Evolutionary conservation across 78 protist species (phyloP).

Genomic region (Tieghemostelium lacteum): DNA sequence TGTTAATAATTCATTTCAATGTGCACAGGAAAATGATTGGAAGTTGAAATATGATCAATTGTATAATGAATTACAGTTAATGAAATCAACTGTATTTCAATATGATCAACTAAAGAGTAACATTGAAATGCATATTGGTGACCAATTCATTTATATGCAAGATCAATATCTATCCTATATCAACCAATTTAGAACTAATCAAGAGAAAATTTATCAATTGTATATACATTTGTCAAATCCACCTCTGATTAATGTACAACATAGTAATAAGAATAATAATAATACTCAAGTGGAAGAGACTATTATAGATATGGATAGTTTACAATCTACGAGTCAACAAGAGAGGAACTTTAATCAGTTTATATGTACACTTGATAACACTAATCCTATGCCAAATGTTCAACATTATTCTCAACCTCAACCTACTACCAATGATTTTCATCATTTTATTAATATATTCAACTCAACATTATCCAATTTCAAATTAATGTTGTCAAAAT

Average conservation of each 20-base stretch:
- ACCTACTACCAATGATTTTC: background rate
- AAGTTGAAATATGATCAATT: too few relatives aligned
- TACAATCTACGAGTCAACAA: background rate
- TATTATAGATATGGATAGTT: background rate
- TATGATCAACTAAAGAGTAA: background rate
- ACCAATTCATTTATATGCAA: background rate
- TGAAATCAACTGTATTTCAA: background rate
- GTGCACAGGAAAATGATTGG: background rate
- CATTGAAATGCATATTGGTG: background rate
- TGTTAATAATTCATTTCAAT: background rate
- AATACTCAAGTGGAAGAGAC: background rate
- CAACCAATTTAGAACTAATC: too few relatives aligned
- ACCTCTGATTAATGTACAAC: background rate
- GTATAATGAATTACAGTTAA: background rate
- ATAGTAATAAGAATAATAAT: background rate
- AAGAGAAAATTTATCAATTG: background rate
- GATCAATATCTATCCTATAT: background rate
- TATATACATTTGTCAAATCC: background rate
- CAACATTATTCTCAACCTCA: background rate
- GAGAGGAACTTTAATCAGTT: background rate
- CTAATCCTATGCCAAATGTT: background rate
- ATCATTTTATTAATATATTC: too few relatives aligned
- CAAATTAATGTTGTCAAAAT: background rate
- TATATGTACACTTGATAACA: background rate
- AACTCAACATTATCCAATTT: background rate